Evolutionary conservation across 2,329 filamentous ascomycete genomes (phyloP), one percentile per base, ranked within the genome.

Genomic region (Diaporthe vexans): DNA sequence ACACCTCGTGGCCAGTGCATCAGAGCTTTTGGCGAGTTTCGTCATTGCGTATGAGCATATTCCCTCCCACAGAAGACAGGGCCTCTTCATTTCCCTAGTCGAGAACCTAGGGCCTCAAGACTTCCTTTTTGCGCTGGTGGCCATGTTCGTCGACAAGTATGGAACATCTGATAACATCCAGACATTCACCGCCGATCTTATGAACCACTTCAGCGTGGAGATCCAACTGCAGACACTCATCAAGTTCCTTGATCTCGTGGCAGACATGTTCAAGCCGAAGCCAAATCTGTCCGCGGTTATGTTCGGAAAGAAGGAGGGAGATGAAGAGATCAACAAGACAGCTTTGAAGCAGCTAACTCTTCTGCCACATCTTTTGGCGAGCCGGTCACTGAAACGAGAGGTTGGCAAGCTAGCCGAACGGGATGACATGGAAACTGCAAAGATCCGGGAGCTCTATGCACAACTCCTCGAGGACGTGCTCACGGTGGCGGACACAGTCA

Each of bases 21-120:
- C 95, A 0, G 95, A 98, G 79, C 90, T 99, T 63, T 88, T 99
- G n/a, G 89, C 97, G 56, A 98, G 95, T 85, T 99, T 99, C 81
- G 96, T 95, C 24, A 95, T 95, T 10, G 97, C 97, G 0, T 99
- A 97, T 82, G 95, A 98, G 81, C 97, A 99, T 81, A 95, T 99
- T 76, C 97, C 97, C 7, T 90, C 93, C 11, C 95, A 98, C 82
- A 91, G 97, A 73, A 91, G 95, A 77, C 90, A 94, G 40, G 92
- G 92, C 54, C 86, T 99, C 9, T 99, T 98, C 83, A 89, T 93
- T 71, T 94, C 96, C 68, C 87, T 99, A 24, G 92, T 97, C 29
- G 91, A 94, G 79, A 97, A 95, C 15, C 88, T 99, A 4, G 96
- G 96, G 3, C 89, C 95, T 0, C 89, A 93, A 70, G 95, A 98